Conservation (phyloP, 805 yeast genomes). For the Tetrapisispora pingtungensis region DNA sequence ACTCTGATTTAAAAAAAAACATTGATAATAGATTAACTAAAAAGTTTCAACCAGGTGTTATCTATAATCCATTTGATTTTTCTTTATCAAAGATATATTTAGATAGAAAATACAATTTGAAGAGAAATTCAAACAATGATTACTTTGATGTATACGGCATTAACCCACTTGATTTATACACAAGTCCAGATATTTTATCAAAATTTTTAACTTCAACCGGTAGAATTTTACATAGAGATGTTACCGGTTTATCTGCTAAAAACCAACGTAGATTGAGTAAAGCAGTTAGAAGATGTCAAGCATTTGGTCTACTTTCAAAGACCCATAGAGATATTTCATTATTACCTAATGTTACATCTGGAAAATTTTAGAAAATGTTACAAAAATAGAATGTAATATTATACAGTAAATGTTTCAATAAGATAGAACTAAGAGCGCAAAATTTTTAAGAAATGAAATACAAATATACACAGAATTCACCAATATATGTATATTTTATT, state of each 20-base stretch:
- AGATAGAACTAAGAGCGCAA: too few species aligned
- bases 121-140: conserved; percentile 15
- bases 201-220: conserved; percentile 63
- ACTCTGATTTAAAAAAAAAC: conserved; percentile 1
- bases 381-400: too few species aligned
- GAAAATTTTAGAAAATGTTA: conserved; percentile 1
- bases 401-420: too few species aligned
- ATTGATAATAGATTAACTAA: conserved; percentile 28
- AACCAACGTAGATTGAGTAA: conserved; percentile 65
- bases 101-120: conserved; percentile 32
- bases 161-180: conserved; percentile 61
- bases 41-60: conserved; percentile 40
- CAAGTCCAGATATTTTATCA: conserved; percentile 61
- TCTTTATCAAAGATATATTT: conserved; percentile 47
- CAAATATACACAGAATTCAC: too few species aligned
- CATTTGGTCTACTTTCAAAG: conserved; percentile 67
- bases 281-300: conserved; percentile 72
- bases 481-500: too few species aligned
- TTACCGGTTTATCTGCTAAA: conserved; percentile 53
- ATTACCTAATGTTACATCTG: conserved; percentile 27
- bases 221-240: conserved; percentile 60
- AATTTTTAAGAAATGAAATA: too few species aligned
- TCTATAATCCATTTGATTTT: conserved; percentile 79
- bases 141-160: conserved; percentile 40
- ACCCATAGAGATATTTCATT: conserved; percentile 53